These are phyloP conservation scores for Fragilaria radians DNA, from an alignment of 108 stramenopile species.

Conservation along the genomic window DNA sequence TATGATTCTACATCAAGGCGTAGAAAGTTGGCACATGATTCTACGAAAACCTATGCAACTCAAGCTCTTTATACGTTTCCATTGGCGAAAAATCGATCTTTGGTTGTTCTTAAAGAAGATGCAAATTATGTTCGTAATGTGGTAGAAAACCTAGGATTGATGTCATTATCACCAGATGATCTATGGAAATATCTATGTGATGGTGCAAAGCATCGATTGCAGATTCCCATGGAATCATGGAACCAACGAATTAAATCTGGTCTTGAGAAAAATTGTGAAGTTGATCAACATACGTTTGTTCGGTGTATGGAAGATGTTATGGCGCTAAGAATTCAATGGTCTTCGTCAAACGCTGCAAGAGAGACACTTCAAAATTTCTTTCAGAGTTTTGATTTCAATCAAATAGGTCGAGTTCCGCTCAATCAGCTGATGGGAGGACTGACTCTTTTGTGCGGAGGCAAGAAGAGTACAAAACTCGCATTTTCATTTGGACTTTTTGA, in stretches of 20 bases:
- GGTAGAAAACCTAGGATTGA: conserved; percentile 64
- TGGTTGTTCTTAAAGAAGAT: conserved; percentile 77
- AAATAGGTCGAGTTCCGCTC: conserved; percentile 56
- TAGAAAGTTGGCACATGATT: not conserved
- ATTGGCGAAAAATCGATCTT: conserved; percentile 64
- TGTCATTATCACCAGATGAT: conserved; percentile 51
- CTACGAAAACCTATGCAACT: conserved; percentile 10
- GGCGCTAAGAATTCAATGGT: not conserved
- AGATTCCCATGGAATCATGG: not conserved
- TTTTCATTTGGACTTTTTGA: conserved; percentile 83
- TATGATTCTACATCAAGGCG: not conserved
- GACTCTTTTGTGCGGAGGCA: conserved; percentile 76
- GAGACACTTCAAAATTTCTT: conserved; percentile 66
- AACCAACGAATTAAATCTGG: conserved; percentile 13
- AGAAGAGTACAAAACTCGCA: conserved; percentile 79
- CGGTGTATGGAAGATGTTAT: conserved; percentile 62
- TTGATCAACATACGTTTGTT: conserved; percentile 63
- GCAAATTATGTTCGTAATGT: conserved; percentile 75
- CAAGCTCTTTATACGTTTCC: conserved; percentile 82
- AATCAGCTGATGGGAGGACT: conserved; percentile 88
- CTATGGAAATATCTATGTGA: conserved; percentile 40
- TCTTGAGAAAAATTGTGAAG: conserved; percentile 21
- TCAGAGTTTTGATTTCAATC: conserved; percentile 71
- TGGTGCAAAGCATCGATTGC: conserved; percentile 21
- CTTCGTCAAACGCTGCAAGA: conserved; percentile 26